Evolutionary conservation across 805 yeast genomes (phyloP).

Genomic region (Kazachstania kunashirensis): DNA sequence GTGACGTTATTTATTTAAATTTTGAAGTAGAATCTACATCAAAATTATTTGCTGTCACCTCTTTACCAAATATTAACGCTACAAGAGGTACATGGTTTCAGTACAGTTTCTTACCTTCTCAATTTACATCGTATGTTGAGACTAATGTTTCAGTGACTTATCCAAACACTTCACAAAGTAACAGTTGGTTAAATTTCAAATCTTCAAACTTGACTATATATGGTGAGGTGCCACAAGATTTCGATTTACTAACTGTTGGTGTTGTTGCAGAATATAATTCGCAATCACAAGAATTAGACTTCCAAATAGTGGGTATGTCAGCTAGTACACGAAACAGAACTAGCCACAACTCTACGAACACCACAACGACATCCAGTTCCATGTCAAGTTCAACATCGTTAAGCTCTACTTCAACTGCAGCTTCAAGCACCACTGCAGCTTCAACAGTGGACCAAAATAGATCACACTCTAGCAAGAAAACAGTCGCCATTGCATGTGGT

Average conservation of each 20-base stretch:
- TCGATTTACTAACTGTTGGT: slow-evolving; percentile 33
- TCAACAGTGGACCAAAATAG: slow-evolving; percentile 15
- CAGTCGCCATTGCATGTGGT: slow-evolving; percentile 82
- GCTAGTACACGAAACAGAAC: background rate
- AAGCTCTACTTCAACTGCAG: slow-evolving; percentile 25
- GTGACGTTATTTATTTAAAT: slow-evolving; percentile 49
- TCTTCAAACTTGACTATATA: slow-evolving; percentile 49
- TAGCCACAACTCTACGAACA: slow-evolving; percentile 5
- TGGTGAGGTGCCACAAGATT: slow-evolving; percentile 55
- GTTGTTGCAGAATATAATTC: slow-evolving; percentile 34
- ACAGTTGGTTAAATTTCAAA: slow-evolving; percentile 61
- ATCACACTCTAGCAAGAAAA: slow-evolving; percentile 32
- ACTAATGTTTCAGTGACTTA: slow-evolving; percentile 41
- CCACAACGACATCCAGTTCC: slow-evolving; percentile 1
- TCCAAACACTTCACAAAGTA: slow-evolving; percentile 27
- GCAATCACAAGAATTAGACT: slow-evolving; percentile 32
- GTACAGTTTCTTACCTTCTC: slow-evolving; percentile 44
- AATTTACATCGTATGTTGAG: slow-evolving; percentile 44
- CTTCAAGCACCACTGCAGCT: slow-evolving; percentile 27
- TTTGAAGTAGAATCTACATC: slow-evolving; percentile 45
- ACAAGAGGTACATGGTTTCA: slow-evolving; percentile 53
- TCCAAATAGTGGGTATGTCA: slow-evolving; percentile 46
- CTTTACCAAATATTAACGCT: slow-evolving; percentile 54
- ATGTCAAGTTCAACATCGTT: slow-evolving; percentile 19
- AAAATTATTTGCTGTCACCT: slow-evolving; percentile 45